Percentiles rank a stretch among this genome's conserved stretches.
Evolutionary conservation across 2,329 filamentous ascomycete species (phyloP).

Genomic region (Daldinia sp.): DNA sequence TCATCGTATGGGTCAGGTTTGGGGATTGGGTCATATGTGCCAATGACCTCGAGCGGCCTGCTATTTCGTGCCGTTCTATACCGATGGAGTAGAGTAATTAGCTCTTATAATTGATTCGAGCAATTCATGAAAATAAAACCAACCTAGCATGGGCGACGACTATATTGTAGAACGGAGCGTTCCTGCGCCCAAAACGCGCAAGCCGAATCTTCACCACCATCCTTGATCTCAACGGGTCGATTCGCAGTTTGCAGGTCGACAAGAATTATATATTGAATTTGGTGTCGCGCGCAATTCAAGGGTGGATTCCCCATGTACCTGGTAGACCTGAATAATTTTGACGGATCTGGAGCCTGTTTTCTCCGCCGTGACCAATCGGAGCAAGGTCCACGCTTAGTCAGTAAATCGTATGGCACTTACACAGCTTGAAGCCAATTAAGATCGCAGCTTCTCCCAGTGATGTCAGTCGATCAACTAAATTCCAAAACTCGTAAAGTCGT

Average conservation of each 20-base stretch:
- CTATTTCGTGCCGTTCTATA: conserved; percentile 84
- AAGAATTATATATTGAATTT: conserved; percentile 1
- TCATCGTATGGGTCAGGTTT: conserved; percentile 70
- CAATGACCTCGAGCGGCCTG: conserved; percentile 92
- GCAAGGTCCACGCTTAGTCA: conserved; percentile 27
- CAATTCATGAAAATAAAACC: conserved; percentile 42
- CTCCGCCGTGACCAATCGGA: conserved; percentile 52
- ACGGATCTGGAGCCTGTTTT: conserved; percentile 53
- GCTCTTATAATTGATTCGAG: neutral
- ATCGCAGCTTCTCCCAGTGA: conserved; percentile 35
- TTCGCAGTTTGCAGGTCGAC: conserved; percentile 3
- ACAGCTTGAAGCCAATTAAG: conserved; percentile 29
- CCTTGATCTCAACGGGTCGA: conserved; percentile 14
- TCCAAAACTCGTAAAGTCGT: neutral
- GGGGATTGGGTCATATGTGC: conserved; percentile 78
- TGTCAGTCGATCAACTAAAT: conserved; percentile 44
- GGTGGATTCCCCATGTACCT: neutral
- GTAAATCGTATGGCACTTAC: conserved; percentile 13
- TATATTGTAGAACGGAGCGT: conserved; percentile 97
- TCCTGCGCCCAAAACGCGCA: conserved; percentile 89
- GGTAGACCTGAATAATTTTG: conserved; percentile 49
- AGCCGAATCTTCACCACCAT: conserved; percentile 97
- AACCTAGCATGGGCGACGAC: conserved; percentile 94
- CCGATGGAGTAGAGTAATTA: conserved; percentile 4
- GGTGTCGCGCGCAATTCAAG: conserved; percentile 1